Conservation (phyloP, 768 basidiomycete species). For the Erythrobasidium yunnanense region DNA sequence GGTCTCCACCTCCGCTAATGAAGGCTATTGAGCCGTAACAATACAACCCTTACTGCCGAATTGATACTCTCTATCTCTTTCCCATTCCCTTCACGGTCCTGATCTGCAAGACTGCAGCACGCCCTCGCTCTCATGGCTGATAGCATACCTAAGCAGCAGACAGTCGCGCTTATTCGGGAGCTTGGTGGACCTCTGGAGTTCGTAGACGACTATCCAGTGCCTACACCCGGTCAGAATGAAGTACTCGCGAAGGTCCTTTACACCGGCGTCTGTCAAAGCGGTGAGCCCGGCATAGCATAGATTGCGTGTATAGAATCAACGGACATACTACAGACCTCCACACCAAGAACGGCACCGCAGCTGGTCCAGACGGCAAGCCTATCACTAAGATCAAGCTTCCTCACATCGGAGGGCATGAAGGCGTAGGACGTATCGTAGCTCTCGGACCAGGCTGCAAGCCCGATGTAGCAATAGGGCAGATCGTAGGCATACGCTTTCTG, state of each 20-base stretch:
- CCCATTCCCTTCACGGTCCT: too few species aligned
- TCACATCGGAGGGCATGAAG: background rate
- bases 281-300: background rate
- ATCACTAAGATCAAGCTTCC: slow-evolving; percentile 6
- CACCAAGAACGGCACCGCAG: background rate
- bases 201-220: background rate
- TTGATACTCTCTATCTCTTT: too few species aligned
- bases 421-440: background rate
- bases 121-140: too few species aligned
- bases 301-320: background rate
- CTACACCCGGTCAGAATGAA: background rate
- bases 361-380: background rate
- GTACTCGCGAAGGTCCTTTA: background rate
- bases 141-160: background rate
- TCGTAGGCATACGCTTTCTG: background rate
- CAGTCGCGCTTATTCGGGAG: background rate
- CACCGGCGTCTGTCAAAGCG: background rate
- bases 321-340: background rate
- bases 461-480: background rate
- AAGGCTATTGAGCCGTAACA: too few species aligned
- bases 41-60: too few species aligned
- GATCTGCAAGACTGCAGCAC: too few species aligned
- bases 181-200: background rate
- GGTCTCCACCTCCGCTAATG: too few species aligned
- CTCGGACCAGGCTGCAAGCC: background rate